Evolutionary conservation across 1,284 basidiomycete genomes (phyloP), one percentile per base, ranked within the genome.

Genomic region (Melampsora larici-populina): DNA sequence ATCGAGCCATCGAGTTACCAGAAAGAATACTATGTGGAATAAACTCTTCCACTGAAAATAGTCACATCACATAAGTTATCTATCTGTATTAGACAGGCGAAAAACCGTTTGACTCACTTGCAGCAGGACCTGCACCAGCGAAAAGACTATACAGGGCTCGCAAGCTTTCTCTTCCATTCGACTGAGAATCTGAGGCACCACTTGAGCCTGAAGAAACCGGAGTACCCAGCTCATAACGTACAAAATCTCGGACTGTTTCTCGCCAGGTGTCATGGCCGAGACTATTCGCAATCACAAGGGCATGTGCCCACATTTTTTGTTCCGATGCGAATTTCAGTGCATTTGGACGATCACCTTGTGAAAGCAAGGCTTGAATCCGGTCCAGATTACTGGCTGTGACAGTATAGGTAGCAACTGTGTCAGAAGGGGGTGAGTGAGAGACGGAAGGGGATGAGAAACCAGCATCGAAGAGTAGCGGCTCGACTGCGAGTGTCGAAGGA

Each of bases 251-350:
- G 0, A 96, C 93, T 6, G 91, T 91, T 79, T 94, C 92, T 82
- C 91, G 92, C 93, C 94, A 98, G 6, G 92, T 88, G 46, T 96
- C 93, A 81, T 92, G 92, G 83, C 96, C 96, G 70, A 98, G 88
- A 75, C 92, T 91, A 82, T 92, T 95, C 9, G 97, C 90, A 79
- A 99, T 95, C 66, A 98, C 86, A 88, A 99, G 89, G 0, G 97
- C 97, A 84, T 99, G 97, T 0, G 93, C 90, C 94, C 95, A 99
- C 79, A 99, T 85, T 81, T 89, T 90, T 83, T 94, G 89, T 79
- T 94, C 90, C 36, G 94, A 87, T 4, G 97, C 96, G 82, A 90
- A 94, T 78, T 90, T 89, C 81, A 93, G 94, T 0, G 97, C 97
- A 79, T 91, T 89, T 33, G 89, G 88, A 77, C 92, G 90, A 80